Conservation (phyloP, 345 rosid species). For the Citrus australasica region DNA sequence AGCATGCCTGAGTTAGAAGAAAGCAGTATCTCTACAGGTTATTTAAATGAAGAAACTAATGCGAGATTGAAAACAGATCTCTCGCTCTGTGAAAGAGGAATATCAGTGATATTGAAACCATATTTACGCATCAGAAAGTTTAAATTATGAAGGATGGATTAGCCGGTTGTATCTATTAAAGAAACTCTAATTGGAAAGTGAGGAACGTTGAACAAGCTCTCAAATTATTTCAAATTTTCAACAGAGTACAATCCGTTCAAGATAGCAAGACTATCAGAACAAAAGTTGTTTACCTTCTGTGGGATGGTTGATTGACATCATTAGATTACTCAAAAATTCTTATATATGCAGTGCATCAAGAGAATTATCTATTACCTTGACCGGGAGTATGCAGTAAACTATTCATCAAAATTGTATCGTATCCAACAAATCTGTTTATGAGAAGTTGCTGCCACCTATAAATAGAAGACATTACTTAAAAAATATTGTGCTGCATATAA, state of each 20-base stretch:
- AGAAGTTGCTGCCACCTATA: conserved; percentile 99
- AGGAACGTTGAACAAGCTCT: neutral
- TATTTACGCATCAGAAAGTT: neutral
- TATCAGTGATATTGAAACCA: neutral
- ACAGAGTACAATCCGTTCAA: neutral
- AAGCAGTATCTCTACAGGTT: neutral
- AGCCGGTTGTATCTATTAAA: neutral
- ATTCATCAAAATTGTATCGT: conserved; percentile 98
- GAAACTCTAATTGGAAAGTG: neutral
- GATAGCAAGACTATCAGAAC: neutral
- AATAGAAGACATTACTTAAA: conserved; percentile 13
- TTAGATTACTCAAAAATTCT: neutral
- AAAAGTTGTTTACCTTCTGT: neutral
- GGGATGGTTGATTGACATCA: neutral
- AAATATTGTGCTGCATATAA: neutral
- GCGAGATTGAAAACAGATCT: neutral
- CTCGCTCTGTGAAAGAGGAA: neutral
- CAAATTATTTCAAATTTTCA: neutral
- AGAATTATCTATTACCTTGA: conserved; percentile 56
- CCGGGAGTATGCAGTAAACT: conserved; percentile 84
- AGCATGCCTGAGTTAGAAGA: neutral
- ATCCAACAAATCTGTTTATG: conserved; percentile 97
- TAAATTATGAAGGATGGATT: neutral
- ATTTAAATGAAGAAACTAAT: neutral
- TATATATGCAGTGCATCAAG: neutral